Base-by-base conservation (phyloP, 179 eudicot genomes). In the Gypsophila paniculata region DNA sequence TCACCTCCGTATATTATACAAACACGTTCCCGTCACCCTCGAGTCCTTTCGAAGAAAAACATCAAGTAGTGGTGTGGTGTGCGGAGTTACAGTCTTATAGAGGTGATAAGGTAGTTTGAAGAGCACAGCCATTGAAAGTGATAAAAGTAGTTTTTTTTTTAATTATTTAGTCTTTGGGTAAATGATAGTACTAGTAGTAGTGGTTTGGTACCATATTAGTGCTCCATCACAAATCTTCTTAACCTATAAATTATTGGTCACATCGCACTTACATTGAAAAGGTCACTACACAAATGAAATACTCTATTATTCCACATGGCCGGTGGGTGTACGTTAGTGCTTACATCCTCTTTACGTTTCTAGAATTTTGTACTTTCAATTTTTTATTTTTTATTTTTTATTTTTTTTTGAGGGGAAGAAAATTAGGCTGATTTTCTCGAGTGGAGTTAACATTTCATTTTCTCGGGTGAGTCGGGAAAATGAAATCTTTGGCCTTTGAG, bases 241-340 rank as follows among this genome's bases (percentile, higher is more conserved):
- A 59, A 19, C 63, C 68, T 66, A 36, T 29, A 65, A 42, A 76
- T 72, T 49, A 65, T 72, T 57, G 68, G 62, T 66, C 58, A 73
- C 29, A 23, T 25, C 53, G 46, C 65, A 72, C 51, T 26, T 12
- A 22, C 39, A 44, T 6, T 8, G 14, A 36, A 72, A 60, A 54
- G 70, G 22, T 72, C 75, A 66, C 5, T 44, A 61, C 61, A 73
- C 70, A 68, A 68, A n/a, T n/a, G n/a, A 1, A 29, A 1, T 42
- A 6, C 46, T 9, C 11, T 72, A 61, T 44, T 19, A 19, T 66
- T 61, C 55, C 25, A 52, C n/a, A 48, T 38, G 13, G 39, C 25
- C 29, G 67, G 13, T 57, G 26, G 65, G 39, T 53, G 58, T 71
- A 57, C 59, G 55, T 73, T 25, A 23, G 66, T 69, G 54, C 69